Conservation (phyloP, 179 eudicot genomes). For the Silene vulgaris region DNA sequence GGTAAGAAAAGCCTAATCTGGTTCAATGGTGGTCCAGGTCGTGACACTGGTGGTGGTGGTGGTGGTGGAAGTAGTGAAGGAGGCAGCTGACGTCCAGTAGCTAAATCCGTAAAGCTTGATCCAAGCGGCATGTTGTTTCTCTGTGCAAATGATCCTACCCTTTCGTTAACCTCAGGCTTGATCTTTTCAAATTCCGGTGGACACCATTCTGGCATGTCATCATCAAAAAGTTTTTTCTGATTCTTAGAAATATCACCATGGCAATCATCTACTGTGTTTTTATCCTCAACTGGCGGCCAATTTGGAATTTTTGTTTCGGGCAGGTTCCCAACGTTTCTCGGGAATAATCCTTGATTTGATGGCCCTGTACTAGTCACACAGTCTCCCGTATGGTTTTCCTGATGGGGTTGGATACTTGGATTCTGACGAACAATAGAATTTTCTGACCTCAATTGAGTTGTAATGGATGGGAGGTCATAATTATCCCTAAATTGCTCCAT, state of each 20-base stretch:
- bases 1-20: slow-evolving; percentile 4
- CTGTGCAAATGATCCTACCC: slow-evolving; percentile 14
- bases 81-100: slow-evolving; percentile 26
- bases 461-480: slow-evolving; percentile 8
- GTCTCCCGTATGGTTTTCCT: slow-evolving; percentile 16
- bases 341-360: slow-evolving; percentile 10
- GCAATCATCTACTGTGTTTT: slow-evolving; percentile 8
- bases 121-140: slow-evolving; percentile 21
- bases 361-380: slow-evolving; percentile 11
- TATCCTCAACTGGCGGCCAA: slow-evolving; percentile 14
- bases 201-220: slow-evolving; percentile 86
- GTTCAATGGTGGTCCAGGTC: slow-evolving; percentile 10
- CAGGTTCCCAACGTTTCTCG: slow-evolving; percentile 12
- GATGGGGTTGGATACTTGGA: slow-evolving; percentile 9
- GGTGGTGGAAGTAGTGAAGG: slow-evolving; percentile 20
- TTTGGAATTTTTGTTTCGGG: slow-evolving; percentile 16
- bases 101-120: slow-evolving; percentile 23
- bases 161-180: slow-evolving; percentile 23
- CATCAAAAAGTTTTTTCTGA: slow-evolving; percentile 42
- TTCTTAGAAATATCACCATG: slow-evolving; percentile 1
- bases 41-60: slow-evolving; percentile 14
- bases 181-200: slow-evolving; percentile 43
- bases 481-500: slow-evolving; percentile 9
- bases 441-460: slow-evolving; percentile 16
- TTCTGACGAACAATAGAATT: slow-evolving; percentile 8